Conservation (phyloP, 176 grass and related monocot species). For the Carex kokanica region DNA sequence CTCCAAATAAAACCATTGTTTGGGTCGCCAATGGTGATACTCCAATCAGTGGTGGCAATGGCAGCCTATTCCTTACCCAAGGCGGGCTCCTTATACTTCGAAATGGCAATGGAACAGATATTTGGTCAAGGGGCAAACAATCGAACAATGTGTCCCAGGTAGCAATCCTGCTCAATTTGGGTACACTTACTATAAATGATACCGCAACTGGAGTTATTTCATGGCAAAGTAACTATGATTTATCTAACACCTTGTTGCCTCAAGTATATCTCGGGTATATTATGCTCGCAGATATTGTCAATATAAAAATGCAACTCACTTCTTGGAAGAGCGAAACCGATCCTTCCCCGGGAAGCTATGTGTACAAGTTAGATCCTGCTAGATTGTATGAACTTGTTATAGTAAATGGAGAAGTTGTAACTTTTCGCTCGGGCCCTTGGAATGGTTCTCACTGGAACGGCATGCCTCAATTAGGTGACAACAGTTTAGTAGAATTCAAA, state of each 20-base stretch:
- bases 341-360: constrained; percentile 8
- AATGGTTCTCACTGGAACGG: constrained; percentile 23
- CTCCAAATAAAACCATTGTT: background rate
- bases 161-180: background rate
- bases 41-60: constrained; percentile 13
- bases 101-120: background rate
- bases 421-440: constrained; percentile 22
- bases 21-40: constrained; percentile 19
- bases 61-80: constrained; percentile 3
- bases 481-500: constrained; percentile 8
- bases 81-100: background rate
- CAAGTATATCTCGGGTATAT: background rate
- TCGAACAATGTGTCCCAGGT: background rate
- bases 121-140: constrained; percentile 16
- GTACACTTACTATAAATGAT: constrained; percentile 15
- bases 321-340: constrained; percentile 12
- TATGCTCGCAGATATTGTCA: background rate
- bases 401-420: background rate
- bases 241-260: constrained; percentile 26
- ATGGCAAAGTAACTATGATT: constrained; percentile 22
- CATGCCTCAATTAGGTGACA: constrained; percentile 2
- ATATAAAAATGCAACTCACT: constrained; percentile 21
- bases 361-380: constrained; percentile 6
- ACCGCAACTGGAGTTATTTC: background rate
- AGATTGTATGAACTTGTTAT: constrained; percentile 28